phyloP scores from a whole-genome alignment of 768 basidiomycete genomes.

The Rhizopogon salebrosus region DNA sequence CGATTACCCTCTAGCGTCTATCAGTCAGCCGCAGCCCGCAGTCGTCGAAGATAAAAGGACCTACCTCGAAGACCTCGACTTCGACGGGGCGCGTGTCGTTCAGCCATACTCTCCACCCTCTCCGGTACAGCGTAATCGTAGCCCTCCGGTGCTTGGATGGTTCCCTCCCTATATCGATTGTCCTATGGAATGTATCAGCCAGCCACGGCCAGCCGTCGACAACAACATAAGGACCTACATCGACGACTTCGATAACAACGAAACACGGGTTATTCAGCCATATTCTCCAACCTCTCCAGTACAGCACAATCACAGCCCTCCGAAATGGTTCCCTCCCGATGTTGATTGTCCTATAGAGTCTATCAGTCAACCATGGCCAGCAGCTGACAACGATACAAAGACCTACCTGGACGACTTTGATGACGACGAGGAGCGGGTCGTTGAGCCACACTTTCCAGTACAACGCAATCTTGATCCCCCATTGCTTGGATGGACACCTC shows the following conservation, averaged over 20 bases:
- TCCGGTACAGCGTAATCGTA: too few relatives aligned
- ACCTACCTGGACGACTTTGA: background rate
- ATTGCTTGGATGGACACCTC: conserved; percentile 23
- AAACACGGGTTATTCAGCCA: background rate
- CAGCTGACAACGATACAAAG: background rate
- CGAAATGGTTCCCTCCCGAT: too few relatives aligned
- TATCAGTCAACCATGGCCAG: background rate
- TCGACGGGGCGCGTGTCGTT: background rate
- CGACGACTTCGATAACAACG: background rate
- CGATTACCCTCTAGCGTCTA: too few relatives aligned
- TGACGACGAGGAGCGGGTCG: background rate
- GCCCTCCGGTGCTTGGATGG: conserved; percentile 18
- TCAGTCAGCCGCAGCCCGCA: background rate
- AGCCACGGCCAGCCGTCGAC: background rate
- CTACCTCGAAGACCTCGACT: background rate
- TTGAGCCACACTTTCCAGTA: background rate
- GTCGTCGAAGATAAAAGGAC: background rate
- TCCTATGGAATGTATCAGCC: background rate
- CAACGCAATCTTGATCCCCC: background rate
- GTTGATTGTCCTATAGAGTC: too few relatives aligned
- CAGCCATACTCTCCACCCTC: background rate
- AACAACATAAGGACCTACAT: background rate
- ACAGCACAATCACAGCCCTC: background rate
- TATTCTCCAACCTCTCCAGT: too few relatives aligned
- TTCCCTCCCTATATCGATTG: conserved; percentile 12